Conservation (phyloP, 352 stramenopile species). For the Phytopythium chamaehyphon region DNA sequence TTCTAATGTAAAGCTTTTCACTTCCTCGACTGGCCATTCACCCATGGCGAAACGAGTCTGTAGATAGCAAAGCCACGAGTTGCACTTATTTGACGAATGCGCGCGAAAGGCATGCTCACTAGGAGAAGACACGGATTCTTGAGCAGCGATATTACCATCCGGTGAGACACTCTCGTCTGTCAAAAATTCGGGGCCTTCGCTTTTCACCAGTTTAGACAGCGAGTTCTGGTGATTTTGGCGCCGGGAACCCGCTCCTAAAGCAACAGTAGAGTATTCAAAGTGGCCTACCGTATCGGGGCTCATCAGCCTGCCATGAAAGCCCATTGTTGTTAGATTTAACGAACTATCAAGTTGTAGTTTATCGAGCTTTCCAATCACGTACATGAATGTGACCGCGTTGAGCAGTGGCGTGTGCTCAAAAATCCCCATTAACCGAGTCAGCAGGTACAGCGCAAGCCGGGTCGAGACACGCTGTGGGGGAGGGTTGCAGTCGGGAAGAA, state of each 20-base stretch:
- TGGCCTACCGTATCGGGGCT: constrained; percentile 52
- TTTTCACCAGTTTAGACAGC: constrained; percentile 6
- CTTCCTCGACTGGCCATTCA: constrained; percentile 74
- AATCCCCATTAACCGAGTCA: constrained; percentile 69
- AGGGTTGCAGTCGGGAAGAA: constrained; percentile 73
- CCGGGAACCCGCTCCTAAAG: constrained; percentile 43
- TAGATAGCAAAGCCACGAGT: constrained; percentile 71
- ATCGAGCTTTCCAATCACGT: constrained; percentile 2
- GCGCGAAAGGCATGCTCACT: constrained; percentile 22
- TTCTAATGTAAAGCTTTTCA: constrained; percentile 42
- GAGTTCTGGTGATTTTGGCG: constrained; percentile 10
- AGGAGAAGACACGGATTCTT: no score
- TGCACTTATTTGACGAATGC: constrained; percentile 44
- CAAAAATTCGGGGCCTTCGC: neutral
- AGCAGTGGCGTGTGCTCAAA: constrained; percentile 79
- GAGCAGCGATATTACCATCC: neutral
- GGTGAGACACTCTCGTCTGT: no score
- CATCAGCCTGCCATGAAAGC: constrained; percentile 30
- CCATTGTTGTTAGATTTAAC: neutral
- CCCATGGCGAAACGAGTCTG: constrained; percentile 73
- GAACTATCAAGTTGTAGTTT: neutral
- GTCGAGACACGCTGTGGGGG: constrained; percentile 73
- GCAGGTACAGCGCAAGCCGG: constrained; percentile 67
- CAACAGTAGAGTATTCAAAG: constrained; percentile 57
- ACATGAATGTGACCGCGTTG: constrained; percentile 79